Conservation (phyloP, 352 stramenopile species). For the Thalassiosira allenii region DNA sequence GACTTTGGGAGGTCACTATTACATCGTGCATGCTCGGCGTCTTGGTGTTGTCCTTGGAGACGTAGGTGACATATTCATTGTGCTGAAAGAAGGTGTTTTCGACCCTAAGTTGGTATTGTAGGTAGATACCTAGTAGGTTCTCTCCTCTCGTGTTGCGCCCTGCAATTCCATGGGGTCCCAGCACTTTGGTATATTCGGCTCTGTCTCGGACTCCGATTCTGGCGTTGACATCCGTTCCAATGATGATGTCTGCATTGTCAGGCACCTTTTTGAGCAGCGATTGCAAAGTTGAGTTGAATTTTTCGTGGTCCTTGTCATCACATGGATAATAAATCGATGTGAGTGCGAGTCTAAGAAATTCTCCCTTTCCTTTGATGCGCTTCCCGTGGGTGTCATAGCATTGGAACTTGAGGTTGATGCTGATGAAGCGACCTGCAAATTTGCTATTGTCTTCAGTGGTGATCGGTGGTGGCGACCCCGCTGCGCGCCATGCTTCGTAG, state of each 20-base stretch:
- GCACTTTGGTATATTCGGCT: neutral
- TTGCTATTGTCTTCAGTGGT: neutral
- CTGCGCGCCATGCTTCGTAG: constrained; percentile 10
- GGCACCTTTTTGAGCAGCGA: constrained; percentile 5
- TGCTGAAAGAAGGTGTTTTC: constrained; percentile 19
- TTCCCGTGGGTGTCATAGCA: constrained; percentile 5
- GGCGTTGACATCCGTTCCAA: constrained; percentile 30
- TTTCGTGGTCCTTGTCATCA: neutral
- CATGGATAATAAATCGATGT: constrained; percentile 22
- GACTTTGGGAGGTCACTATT: constrained; percentile 1
- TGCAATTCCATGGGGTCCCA: constrained; percentile 23
- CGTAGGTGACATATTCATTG: constrained; percentile 8
- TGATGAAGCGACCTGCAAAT: constrained; percentile 3
- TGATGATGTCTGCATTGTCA: neutral
- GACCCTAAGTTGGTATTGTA: neutral
- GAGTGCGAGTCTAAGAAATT: constrained; percentile 4
- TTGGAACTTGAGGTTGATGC: neutral
- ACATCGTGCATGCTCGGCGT: constrained; percentile 9
- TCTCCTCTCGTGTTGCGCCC: constrained; percentile 17
- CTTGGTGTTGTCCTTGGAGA: neutral
- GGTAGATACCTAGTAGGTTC: neutral
- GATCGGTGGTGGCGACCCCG: neutral
- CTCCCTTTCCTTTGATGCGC: constrained; percentile 2
- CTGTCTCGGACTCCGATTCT: constrained; percentile 4
- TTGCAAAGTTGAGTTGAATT: constrained; percentile 3